Evolutionary conservation across 2,329 filamentous ascomycete genomes (phyloP).

Genomic region (Colletotrichum gigasporum): DNA sequence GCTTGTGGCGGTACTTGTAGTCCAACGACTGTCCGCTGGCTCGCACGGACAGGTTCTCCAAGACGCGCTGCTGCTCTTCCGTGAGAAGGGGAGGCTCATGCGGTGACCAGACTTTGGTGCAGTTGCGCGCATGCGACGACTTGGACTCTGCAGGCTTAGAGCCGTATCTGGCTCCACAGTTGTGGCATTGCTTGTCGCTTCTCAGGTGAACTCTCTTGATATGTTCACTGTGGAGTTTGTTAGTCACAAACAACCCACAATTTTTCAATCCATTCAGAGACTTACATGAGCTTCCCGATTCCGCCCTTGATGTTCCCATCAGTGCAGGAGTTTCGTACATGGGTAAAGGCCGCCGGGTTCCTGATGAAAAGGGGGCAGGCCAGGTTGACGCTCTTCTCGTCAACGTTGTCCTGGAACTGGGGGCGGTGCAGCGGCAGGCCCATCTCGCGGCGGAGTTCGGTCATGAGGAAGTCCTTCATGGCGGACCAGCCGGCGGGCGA

Average conservation of each 20-base stretch:
- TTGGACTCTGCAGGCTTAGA: constrained; percentile 29
- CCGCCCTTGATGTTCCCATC: constrained; percentile 30
- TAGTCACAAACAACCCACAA: neutral
- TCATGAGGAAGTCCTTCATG: constrained; percentile 30
- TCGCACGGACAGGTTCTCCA: constrained; percentile 25
- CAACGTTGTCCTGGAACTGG: constrained; percentile 12
- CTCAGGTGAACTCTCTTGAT: constrained; percentile 29
- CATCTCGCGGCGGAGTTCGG: constrained; percentile 26
- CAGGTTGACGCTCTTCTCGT: constrained; percentile 29
- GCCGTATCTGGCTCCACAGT: constrained; percentile 23
- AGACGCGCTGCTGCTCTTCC: constrained; percentile 20
- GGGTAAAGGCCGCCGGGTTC: constrained; percentile 23
- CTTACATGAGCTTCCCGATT: constrained; percentile 30
- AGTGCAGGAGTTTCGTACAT: constrained; percentile 26
- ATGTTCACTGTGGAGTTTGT: constrained; percentile 20
- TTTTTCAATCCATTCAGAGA: neutral
- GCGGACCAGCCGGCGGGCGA: constrained; percentile 15
- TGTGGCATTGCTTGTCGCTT: constrained; percentile 29
- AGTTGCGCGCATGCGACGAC: constrained; percentile 23
- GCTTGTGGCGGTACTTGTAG: constrained; percentile 29
- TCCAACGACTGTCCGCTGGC: constrained; percentile 24
- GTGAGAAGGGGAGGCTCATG: constrained; percentile 22
- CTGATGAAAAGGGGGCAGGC: constrained; percentile 29
- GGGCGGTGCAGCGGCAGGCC: constrained; percentile 10
- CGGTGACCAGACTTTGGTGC: constrained; percentile 19